Conservation (phyloP, 352 stramenopile genomes). For the Phytophthora brassicae region DNA sequence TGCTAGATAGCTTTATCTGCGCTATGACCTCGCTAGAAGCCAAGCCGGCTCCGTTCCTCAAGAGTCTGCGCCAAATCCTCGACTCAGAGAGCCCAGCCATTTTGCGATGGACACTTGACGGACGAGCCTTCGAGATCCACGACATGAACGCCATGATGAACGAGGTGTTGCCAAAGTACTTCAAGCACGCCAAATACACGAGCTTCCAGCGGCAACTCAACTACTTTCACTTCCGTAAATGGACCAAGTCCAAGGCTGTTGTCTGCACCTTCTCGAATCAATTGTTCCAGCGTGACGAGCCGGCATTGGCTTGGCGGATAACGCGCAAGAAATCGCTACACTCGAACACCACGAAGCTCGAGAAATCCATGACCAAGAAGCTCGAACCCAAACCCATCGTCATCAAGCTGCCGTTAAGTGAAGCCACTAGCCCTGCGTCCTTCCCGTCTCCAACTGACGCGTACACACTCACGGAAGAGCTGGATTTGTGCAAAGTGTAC, state of each 20-base stretch:
- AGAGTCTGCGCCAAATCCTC: conserved; percentile 62
- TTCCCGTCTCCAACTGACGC: conserved; percentile 51
- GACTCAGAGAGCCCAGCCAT: conserved; percentile 48
- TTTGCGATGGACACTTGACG: conserved; percentile 57
- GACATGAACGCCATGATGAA: conserved; percentile 76
- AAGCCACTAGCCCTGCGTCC: conserved; percentile 8
- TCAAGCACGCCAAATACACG: conserved; percentile 93
- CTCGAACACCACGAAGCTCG: not conserved
- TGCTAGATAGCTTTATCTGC: too few relatives aligned
- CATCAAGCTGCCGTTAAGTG: conserved; percentile 38
- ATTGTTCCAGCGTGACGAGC: conserved; percentile 63
- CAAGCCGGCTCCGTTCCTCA: conserved; percentile 60
- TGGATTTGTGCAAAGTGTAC: conserved; percentile 28
- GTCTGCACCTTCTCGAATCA: conserved; percentile 78
- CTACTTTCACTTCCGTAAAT: conserved; percentile 94
- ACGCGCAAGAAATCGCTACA: conserved; percentile 59
- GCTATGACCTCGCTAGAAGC: conserved; percentile 1
- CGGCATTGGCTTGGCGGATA: conserved; percentile 58
- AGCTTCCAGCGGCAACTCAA: conserved; percentile 94
- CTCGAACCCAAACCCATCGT: conserved; percentile 20
- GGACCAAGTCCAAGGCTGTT: conserved; percentile 82
- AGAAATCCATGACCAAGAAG: conserved; percentile 19
- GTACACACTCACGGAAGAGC: conserved; percentile 23
- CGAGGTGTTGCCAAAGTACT: conserved; percentile 90
- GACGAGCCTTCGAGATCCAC: conserved; percentile 66